Evolutionary conservation across 352 stramenopile genomes (phyloP).

Genomic region (Pythium myriotylum): DNA sequence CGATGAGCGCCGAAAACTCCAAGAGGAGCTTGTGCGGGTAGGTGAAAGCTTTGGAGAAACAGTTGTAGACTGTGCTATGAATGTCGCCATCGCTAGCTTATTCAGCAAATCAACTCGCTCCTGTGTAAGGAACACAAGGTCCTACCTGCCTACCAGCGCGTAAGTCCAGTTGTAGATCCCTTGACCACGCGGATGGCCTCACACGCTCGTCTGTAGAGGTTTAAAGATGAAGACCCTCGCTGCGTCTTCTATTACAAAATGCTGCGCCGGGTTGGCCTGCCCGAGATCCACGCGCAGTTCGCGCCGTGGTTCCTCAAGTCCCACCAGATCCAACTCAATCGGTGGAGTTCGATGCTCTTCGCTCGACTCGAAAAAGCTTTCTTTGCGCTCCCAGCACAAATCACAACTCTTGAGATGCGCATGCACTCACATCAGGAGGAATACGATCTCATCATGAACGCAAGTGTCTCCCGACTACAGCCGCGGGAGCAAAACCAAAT

Average conservation of each 20-base stretch:
- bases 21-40: constrained; percentile 55
- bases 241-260: constrained; percentile 80
- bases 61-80: not conserved
- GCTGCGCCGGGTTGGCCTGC: constrained; percentile 68
- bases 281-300: constrained; percentile 72
- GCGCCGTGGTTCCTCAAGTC: constrained; percentile 83
- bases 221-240: constrained; percentile 65
- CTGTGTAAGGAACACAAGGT: constrained; percentile 63
- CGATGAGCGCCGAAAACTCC: constrained; percentile 36
- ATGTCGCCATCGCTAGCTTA: constrained; percentile 38
- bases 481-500: constrained; percentile 59
- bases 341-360: constrained; percentile 72
- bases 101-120: constrained; percentile 69
- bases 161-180: constrained; percentile 19
- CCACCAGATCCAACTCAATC: constrained; percentile 66
- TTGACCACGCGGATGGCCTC: no score
- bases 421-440: constrained; percentile 59
- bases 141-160: constrained; percentile 48
- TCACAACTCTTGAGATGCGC: constrained; percentile 64
- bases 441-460: constrained; percentile 48
- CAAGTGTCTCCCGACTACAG: constrained; percentile 16
- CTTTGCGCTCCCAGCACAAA: constrained; percentile 47
- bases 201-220: constrained; percentile 34
- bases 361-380: constrained; percentile 66
- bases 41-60: not conserved